These are phyloP conservation scores for Ustilago xerochloae DNA, from an alignment of 1,284 basidiomycete species.

Conservation along the genomic window DNA sequence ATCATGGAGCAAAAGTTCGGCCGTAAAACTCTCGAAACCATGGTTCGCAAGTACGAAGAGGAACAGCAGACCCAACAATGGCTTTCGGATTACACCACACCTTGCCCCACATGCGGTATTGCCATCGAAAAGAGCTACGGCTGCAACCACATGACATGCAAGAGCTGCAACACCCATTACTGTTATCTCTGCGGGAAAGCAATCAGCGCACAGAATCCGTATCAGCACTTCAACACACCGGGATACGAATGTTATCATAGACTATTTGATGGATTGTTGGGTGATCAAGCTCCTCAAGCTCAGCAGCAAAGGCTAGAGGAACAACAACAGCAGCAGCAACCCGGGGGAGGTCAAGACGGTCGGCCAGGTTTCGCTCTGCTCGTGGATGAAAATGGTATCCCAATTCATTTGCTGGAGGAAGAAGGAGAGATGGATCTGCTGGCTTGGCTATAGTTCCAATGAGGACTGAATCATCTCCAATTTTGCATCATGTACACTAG, in stretches of 20 bases:
- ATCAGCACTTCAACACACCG: constrained; percentile 45
- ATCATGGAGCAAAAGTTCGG: constrained; percentile 39
- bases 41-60: constrained; percentile 43
- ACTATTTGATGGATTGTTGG: constrained; percentile 39
- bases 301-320: constrained; percentile 3
- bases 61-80: constrained; percentile 45
- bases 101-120: constrained; percentile 46
- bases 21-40: constrained; percentile 32
- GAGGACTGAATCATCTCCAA: neutral
- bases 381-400: constrained; percentile 35
- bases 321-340: neutral
- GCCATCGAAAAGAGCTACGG: constrained; percentile 50
- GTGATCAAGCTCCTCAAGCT: constrained; percentile 29
- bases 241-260: constrained; percentile 38
- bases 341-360: neutral
- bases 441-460: constrained; percentile 32
- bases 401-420: constrained; percentile 24
- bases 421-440: constrained; percentile 32
- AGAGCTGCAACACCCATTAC: constrained; percentile 48
- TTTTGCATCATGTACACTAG: too few species aligned
- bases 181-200: constrained; percentile 53
- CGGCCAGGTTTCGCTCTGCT: constrained; percentile 22
- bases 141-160: constrained; percentile 57
- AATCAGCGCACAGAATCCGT: constrained; percentile 41
- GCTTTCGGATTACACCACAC: constrained; percentile 39